Base-by-base conservation (phyloP, 495 filamentous ascomycete genomes). In the Recurvomyces mirabilis region DNA sequence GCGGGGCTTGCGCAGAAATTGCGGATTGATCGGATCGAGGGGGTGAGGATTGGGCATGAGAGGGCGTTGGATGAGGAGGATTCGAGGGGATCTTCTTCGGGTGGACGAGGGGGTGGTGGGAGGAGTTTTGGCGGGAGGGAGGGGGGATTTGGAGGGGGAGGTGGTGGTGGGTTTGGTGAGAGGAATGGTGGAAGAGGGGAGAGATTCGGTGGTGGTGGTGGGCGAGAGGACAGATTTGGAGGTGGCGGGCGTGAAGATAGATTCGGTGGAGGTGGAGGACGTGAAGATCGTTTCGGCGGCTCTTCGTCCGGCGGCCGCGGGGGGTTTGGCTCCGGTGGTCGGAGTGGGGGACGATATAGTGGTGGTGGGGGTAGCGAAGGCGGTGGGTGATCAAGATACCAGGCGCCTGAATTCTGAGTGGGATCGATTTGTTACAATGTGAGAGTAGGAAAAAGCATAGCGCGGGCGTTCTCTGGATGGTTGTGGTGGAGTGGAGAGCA, bases 1-100 rank as follows among this genome's bases (percentile, higher is more conserved):
- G 48, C 52, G 1, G 51, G 31, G n/a, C 13, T 75, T 15, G 69
- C 65, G 1, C 15, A 41, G 4, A 74, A 69, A 49, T 56, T 82
- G 26, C 67, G 72, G 17, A 55, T 80, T 0, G 17, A 28, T 0
- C 35, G 56, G 1, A 34, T 72, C 7, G 50, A 58, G 3, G 74
- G 76, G 3, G 33, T 81, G 18, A 64, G 67, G 39, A 52, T 73
- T 49, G 64, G 63, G 22, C 4, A 46, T 11, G 55, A 62, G 18
- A 2, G 38, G 15, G 12, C 35, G 18, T 30, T 44, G 24, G 14
- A 18, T 29, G 39, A 42, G 10, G 37, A 39, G 5, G 37, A 26
- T 9, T 15, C 10, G 46, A 51, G 35, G 15, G 21, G 22, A 26
- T 24, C 46, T 5, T 31, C 44, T 14, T 28, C 34, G 17, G 41